Conservation (phyloP, 371 early-diverging fungal genomes). For the Syncephalis plumigaleata region DNA sequence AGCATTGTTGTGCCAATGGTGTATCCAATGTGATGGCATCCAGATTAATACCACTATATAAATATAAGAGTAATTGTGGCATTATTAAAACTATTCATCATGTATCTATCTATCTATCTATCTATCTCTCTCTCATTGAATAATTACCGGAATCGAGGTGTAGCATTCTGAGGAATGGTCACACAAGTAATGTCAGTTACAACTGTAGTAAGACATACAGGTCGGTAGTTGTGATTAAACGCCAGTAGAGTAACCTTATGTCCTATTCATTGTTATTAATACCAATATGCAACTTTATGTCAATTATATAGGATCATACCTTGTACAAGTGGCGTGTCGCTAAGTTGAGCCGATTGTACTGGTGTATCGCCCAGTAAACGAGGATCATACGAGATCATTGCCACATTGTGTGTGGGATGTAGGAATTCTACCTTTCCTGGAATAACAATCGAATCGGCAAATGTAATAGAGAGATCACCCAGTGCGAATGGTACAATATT, state of each 20-base stretch:
- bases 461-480: slow-evolving; percentile 53
- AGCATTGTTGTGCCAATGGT: slow-evolving; percentile 64
- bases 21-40: slow-evolving; percentile 81
- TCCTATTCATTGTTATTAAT: too few species aligned
- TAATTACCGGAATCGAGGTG: slow-evolving; percentile 55
- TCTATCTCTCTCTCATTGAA: not conserved
- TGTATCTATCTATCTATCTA: not conserved
- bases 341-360: slow-evolving; percentile 39
- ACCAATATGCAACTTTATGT: not conserved
- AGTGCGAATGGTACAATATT: slow-evolving; percentile 53
- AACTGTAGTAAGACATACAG: slow-evolving; percentile 48
- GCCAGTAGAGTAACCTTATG: slow-evolving; percentile 48
- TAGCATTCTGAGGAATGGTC: slow-evolving; percentile 60
- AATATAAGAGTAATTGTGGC: not conserved
- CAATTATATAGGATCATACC: slow-evolving; percentile 13
- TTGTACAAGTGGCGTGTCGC: slow-evolving; percentile 35
- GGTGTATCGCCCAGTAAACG: slow-evolving; percentile 48
- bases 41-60: slow-evolving; percentile 29
- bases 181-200: slow-evolving; percentile 64
- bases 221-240: slow-evolving; percentile 61
- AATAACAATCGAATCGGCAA: slow-evolving; percentile 59
- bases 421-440: slow-evolving; percentile 58
- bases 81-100: not conserved
- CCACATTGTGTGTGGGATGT: slow-evolving; percentile 74
- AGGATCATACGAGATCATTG: slow-evolving; percentile 60